Percentiles rank a stretch among this genome's conserved stretches.
These are phyloP conservation scores for Nothophoma quercina DNA, from an alignment of 2,329 filamentous ascomycete genomes.

Conservation along the genomic window DNA sequence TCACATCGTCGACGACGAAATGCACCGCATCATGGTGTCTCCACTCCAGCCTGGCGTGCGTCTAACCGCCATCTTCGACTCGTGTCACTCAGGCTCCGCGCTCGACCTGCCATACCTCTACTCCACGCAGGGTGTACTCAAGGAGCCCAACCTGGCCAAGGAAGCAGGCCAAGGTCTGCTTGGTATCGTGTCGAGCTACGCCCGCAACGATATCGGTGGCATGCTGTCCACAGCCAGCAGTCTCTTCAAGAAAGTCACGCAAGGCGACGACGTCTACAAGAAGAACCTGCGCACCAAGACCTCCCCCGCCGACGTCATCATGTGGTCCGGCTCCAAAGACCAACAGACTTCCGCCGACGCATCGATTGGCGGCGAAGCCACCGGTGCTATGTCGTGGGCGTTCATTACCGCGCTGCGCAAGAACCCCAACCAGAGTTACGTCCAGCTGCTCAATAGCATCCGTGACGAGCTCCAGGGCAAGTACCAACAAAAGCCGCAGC, in stretches of 20 bases:
- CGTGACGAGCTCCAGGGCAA: slow-evolving; percentile 86
- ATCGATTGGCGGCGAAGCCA: slow-evolving; percentile 85
- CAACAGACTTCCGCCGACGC: slow-evolving; percentile 95
- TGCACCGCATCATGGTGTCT: slow-evolving; percentile 80
- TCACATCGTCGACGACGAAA: slow-evolving; percentile 83
- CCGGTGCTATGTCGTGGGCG: slow-evolving; percentile 97
- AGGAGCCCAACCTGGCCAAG: slow-evolving; percentile 82
- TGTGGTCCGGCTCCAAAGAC: slow-evolving; percentile 98
- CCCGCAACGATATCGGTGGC: slow-evolving; percentile 81
- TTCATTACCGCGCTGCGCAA: slow-evolving; percentile 92
- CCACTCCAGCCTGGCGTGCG: slow-evolving; percentile 83
- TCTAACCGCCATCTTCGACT: slow-evolving; percentile 81
- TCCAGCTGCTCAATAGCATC: slow-evolving; percentile 93
- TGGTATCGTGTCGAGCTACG: slow-evolving; percentile 77
- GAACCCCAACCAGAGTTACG: slow-evolving; percentile 95
- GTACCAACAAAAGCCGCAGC: slow-evolving; percentile 93
- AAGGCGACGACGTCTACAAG: slow-evolving; percentile 79
- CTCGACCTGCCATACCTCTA: slow-evolving; percentile 82
- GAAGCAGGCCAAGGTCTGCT: slow-evolving; percentile 78
- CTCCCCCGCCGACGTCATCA: slow-evolving; percentile 91
- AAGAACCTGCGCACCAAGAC: slow-evolving; percentile 88
- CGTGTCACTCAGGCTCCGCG: slow-evolving; percentile 79
- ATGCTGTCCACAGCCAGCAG: slow-evolving; percentile 82
- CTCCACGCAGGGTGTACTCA: slow-evolving; percentile 80
- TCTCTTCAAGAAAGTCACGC: slow-evolving; percentile 86